phyloP scores from a whole-genome alignment of 495 filamentous ascomycete genomes.

The Trichocladium antarcticum region DNA sequence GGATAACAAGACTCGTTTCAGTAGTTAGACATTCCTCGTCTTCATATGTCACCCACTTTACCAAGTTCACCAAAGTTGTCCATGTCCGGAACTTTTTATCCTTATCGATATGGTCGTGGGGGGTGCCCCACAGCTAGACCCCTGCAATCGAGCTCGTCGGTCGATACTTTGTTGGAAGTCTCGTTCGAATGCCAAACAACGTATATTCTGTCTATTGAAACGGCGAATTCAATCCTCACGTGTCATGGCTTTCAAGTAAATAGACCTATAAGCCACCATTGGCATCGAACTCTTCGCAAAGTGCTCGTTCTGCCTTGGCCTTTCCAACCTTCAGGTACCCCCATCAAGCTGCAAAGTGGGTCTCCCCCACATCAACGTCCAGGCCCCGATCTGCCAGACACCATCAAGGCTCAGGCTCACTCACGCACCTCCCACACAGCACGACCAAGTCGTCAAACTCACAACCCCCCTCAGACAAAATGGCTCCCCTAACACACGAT shows the following conservation, averaged over 20 bases:
- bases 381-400: neutral
- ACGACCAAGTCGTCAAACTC: neutral
- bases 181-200: too few species aligned
- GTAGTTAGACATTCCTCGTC: too few species aligned
- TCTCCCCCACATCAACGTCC: neutral
- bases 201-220: too few species aligned
- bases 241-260: too few species aligned
- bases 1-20: too few species aligned
- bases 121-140: neutral
- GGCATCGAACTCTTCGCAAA: too few species aligned
- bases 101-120: slow-evolving; percentile 4
- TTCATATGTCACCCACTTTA: too few species aligned
- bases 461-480: slow-evolving; percentile 2
- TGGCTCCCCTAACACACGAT: slow-evolving; percentile 53
- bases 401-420: neutral
- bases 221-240: too few species aligned
- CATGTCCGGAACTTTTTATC: slow-evolving; percentile 2
- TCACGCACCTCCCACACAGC: neutral
- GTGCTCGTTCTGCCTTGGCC: too few species aligned
- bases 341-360: neutral
- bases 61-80: neutral
- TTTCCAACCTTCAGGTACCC: neutral
- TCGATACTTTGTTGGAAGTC: too few species aligned
- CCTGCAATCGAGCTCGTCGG: too few species aligned
- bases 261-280: too few species aligned